Evolutionary conservation across 495 filamentous ascomycete species (phyloP).

Genomic region (Hapsidospora chrysogenum): DNA sequence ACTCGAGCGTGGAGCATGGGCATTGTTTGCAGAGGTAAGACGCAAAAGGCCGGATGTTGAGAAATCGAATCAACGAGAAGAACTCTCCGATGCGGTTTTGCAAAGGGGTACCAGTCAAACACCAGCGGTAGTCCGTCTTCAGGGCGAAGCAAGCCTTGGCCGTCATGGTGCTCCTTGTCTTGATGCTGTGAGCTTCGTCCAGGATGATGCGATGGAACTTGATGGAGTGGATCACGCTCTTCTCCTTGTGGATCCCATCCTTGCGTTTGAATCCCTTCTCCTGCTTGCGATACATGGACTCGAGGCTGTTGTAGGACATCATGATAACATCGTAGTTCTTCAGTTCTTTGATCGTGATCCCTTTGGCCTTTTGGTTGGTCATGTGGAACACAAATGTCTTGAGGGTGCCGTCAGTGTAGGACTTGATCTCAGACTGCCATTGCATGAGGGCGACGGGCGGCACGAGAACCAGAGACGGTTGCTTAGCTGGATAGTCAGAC

Average conservation of each 20-base stretch:
- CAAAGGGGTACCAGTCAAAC: constrained; percentile 82
- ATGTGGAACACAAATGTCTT: constrained; percentile 84
- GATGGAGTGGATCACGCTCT: constrained; percentile 75
- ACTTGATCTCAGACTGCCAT: constrained; percentile 84
- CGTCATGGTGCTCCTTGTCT: constrained; percentile 71
- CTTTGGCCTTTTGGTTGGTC: constrained; percentile 66
- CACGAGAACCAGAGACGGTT: constrained; percentile 75
- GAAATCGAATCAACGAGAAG: constrained; percentile 83
- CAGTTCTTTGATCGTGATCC: constrained; percentile 51
- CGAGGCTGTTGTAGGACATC: constrained; percentile 89
- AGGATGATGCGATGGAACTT: constrained; percentile 83
- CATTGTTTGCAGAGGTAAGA: constrained; percentile 86
- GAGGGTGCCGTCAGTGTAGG: constrained; percentile 77
- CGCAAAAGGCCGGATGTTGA: constrained; percentile 74
- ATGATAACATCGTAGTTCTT: constrained; percentile 81
- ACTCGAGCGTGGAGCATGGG: constrained; percentile 63
- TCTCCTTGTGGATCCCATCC: constrained; percentile 50
- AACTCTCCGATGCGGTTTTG: constrained; percentile 97
- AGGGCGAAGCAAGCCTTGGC: constrained; percentile 90
- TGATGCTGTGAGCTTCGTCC: constrained; percentile 94
- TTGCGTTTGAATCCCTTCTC: constrained; percentile 76
- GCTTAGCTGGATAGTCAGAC: constrained; percentile 77
- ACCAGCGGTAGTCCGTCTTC: constrained; percentile 79
- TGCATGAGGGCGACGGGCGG: constrained; percentile 95
- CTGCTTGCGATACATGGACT: constrained; percentile 83